A percentile compares a stretch with the other conserved stretches of the same genome.
Evolutionary conservation across 1,284 basidiomycete species (phyloP).

Genomic region (Rhodotorula sp.): DNA sequence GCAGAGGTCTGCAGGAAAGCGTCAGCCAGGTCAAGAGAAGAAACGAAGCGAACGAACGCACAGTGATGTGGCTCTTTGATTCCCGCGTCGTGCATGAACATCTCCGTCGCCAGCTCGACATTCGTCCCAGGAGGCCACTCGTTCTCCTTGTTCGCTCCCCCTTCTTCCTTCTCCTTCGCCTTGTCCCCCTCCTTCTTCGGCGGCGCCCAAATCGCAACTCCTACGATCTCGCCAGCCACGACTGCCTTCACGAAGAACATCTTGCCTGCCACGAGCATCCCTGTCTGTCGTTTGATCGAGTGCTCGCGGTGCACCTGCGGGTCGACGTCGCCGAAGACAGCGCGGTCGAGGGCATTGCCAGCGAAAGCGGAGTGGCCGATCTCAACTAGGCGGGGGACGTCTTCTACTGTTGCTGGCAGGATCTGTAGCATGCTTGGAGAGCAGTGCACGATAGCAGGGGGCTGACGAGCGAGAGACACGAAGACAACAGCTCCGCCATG

Average conservation of each 20-base stretch:
- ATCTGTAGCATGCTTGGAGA: neutral
- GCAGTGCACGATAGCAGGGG: neutral
- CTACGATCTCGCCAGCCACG: neutral
- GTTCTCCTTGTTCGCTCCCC: neutral
- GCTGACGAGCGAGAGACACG: neutral
- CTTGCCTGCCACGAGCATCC: neutral
- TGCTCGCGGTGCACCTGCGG: neutral
- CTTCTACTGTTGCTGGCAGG: neutral
- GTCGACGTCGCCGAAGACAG: slow-evolving; percentile 4
- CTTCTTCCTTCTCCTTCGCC: neutral
- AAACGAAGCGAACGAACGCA: neutral
- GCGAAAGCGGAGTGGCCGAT: slow-evolving; percentile 4
- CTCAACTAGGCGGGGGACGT: neutral
- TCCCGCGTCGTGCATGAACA: neutral
- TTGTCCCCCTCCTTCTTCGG: neutral
- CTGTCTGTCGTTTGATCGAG: neutral
- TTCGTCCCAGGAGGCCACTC: slow-evolving; percentile 4
- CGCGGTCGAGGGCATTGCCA: neutral
- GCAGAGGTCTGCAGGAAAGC: neutral
- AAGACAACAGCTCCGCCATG: neutral
- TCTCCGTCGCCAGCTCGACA: slow-evolving; percentile 2
- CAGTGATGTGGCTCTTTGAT: neutral
- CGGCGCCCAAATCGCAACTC: neutral
- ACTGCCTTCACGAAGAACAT: slow-evolving; percentile 7
- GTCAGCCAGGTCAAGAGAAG: too few species aligned